Conservation (phyloP, 208 protist genomes). For the Wallacemonas sp. region DNA sequence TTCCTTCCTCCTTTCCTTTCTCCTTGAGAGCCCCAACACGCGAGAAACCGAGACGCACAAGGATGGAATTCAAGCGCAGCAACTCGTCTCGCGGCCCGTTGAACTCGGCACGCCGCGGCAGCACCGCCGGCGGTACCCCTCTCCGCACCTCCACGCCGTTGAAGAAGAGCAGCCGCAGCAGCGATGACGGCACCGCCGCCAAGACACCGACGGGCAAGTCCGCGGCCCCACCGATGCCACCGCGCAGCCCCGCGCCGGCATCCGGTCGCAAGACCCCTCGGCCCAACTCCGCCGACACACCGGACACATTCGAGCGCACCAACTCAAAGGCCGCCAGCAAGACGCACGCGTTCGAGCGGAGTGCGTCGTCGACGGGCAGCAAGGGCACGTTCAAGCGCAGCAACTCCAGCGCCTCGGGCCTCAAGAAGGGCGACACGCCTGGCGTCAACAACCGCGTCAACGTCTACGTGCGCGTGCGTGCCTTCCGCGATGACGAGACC, state of each 20-base stretch:
- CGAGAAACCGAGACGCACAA: not conserved
- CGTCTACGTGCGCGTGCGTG: slow-evolving; percentile 86
- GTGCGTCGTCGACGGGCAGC: slow-evolving; percentile 35
- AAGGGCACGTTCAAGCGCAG: slow-evolving; percentile 54
- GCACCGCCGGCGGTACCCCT: slow-evolving; percentile 21
- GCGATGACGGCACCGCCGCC: slow-evolving; percentile 2
- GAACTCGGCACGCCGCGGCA: slow-evolving; percentile 19
- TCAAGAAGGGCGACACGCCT: slow-evolving; percentile 39
- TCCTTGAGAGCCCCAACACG: too few relatives aligned
- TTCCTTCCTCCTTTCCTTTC: not conserved
- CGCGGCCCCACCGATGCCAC: slow-evolving; percentile 22
- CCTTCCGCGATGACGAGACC: slow-evolving; percentile 52
- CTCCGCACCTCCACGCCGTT: slow-evolving; percentile 30
- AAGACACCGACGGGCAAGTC: slow-evolving; percentile 6
- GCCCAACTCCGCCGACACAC: slow-evolving; percentile 16
- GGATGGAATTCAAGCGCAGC: slow-evolving; percentile 75
- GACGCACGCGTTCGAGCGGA: slow-evolving; percentile 39
- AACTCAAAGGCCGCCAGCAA: slow-evolving; percentile 25
- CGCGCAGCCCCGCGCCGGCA: slow-evolving; percentile 16
- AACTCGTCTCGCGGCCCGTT: slow-evolving; percentile 62
- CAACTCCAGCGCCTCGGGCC: slow-evolving; percentile 42
- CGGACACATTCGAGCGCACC: slow-evolving; percentile 23
- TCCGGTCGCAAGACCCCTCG: slow-evolving; percentile 20
- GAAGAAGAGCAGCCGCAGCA: slow-evolving; percentile 19
- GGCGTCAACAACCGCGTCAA: slow-evolving; percentile 75